Percentiles rank a stretch among this genome's conserved stretches.
Conservation (phyloP, 2,329 filamentous ascomycete genomes). For the Cytospora paraplurivora region DNA sequence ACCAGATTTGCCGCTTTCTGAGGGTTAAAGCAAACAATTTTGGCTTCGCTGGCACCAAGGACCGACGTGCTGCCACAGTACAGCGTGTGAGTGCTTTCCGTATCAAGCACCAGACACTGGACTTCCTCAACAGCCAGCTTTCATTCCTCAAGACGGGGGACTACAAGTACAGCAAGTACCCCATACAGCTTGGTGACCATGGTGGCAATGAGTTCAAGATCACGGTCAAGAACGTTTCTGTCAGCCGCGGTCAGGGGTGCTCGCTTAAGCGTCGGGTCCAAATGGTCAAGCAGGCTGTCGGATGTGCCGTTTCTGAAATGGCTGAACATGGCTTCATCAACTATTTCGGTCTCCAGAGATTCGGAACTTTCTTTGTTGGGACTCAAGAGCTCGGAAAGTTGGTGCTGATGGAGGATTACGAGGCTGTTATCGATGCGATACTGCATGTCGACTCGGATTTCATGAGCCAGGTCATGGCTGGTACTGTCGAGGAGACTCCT, state of each 20-base stretch:
- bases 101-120: conserved; percentile 59
- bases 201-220: conserved; percentile 91
- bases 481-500: conserved; percentile 45
- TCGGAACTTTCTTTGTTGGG: conserved; percentile 83
- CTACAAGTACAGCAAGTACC: conserved; percentile 72
- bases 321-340: conserved; percentile 84
- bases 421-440: conserved; percentile 77
- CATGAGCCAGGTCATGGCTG: conserved; percentile 54
- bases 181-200: conserved; percentile 81
- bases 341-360: conserved; percentile 97
- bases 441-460: conserved; percentile 70
- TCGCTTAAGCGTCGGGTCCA: conserved; percentile 51
- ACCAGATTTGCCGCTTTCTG: conserved; percentile 72
- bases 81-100: conserved; percentile 72
- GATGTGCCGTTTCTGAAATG: conserved; percentile 66
- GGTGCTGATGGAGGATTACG: conserved; percentile 79
- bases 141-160: conserved; percentile 73
- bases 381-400: conserved; percentile 84
- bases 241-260: conserved; percentile 49
- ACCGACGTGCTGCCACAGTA: conserved; percentile 81
- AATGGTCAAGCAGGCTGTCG: conserved; percentile 52
- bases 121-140: conserved; percentile 63
- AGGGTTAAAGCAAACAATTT: conserved; percentile 77
- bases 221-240: conserved; percentile 81
- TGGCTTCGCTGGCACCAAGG: conserved; percentile 81